Evolutionary conservation across 2,329 filamentous ascomycete species (phyloP).

Genomic region (Fusarium floridanum): DNA sequence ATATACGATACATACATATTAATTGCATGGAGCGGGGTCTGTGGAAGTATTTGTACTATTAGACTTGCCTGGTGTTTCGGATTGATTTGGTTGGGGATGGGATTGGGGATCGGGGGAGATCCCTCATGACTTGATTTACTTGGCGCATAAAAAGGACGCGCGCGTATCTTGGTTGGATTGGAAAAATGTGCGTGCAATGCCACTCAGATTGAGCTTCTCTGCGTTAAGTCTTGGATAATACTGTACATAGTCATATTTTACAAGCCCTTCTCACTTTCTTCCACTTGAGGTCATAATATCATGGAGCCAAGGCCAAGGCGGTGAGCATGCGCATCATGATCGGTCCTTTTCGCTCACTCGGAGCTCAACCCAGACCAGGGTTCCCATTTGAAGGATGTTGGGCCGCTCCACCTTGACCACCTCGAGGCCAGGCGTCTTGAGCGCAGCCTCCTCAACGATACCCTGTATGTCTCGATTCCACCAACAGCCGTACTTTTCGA

Average conservation of each 20-base stretch:
- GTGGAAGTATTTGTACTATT: constrained; percentile 51
- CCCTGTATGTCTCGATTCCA: constrained; percentile 74
- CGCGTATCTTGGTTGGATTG: constrained; percentile 19
- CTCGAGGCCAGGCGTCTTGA: constrained; percentile 65
- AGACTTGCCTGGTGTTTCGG: constrained; percentile 43
- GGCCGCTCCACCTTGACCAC: constrained; percentile 67
- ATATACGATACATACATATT: constrained; percentile 40
- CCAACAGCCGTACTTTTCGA: constrained; percentile 74
- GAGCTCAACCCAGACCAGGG: constrained; percentile 70
- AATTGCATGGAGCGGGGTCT: constrained; percentile 45
- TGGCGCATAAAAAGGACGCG: constrained; percentile 35
- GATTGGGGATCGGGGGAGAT: constrained; percentile 36
- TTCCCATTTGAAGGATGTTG: constrained; percentile 67
- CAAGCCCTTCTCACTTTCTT: constrained; percentile 38
- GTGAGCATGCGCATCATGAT: background rate
- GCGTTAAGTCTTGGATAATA: constrained; percentile 32
- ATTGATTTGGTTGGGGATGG: constrained; percentile 36
- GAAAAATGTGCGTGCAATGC: constrained; percentile 45
- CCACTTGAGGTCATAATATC: constrained; percentile 15
- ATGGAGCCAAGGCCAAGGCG: background rate
- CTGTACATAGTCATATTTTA: constrained; percentile 44
- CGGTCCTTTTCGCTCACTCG: constrained; percentile 51
- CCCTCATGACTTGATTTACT: constrained; percentile 30
- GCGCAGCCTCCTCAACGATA: constrained; percentile 64
- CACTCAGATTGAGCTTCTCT: constrained; percentile 44